phyloP scores from a whole-genome alignment of 176 grass and related monocot genomes.

The Juncus inflexus region DNA sequence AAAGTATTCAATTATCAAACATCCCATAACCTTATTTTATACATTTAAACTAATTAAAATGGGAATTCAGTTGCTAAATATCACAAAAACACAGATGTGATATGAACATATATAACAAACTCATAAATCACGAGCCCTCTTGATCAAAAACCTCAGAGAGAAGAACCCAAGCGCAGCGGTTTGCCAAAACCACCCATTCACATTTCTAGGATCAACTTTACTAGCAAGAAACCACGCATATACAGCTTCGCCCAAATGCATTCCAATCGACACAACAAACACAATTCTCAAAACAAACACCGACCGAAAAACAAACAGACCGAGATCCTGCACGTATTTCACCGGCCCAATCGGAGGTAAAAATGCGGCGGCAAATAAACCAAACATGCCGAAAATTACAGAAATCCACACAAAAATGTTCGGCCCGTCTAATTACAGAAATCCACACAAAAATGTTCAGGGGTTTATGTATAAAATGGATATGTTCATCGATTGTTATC shows the following conservation, averaged over 20 bases:
- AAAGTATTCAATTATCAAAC: too few species aligned
- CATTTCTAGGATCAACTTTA: conserved; percentile 66
- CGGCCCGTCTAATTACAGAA: conserved; percentile 59
- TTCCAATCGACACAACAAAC: conserved; percentile 18
- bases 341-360: conserved; percentile 59
- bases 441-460: conserved; percentile 71
- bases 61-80: too few species aligned
- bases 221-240: conserved; percentile 75
- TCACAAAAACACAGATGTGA: too few species aligned
- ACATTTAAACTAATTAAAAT: too few species aligned
- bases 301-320: conserved; percentile 50
- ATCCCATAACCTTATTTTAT: too few species aligned
- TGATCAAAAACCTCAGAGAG: conserved; percentile 57
- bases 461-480: conserved; percentile 80
- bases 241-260: conserved; percentile 44
- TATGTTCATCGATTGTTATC: conserved; percentile 56
- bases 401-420: conserved; percentile 59
- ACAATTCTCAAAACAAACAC: conserved; percentile 41
- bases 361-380: conserved; percentile 46
- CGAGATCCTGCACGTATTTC: conserved; percentile 40
- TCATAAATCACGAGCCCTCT: conserved; percentile 42
- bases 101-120: background rate
- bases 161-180: conserved; percentile 48
- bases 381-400: conserved; percentile 39
- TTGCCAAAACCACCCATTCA: conserved; percentile 81